Evolutionary conservation across 345 rosid genomes (phyloP), one percentile per base, ranked within the genome.

Genomic region (Lepidium didymum): DNA sequence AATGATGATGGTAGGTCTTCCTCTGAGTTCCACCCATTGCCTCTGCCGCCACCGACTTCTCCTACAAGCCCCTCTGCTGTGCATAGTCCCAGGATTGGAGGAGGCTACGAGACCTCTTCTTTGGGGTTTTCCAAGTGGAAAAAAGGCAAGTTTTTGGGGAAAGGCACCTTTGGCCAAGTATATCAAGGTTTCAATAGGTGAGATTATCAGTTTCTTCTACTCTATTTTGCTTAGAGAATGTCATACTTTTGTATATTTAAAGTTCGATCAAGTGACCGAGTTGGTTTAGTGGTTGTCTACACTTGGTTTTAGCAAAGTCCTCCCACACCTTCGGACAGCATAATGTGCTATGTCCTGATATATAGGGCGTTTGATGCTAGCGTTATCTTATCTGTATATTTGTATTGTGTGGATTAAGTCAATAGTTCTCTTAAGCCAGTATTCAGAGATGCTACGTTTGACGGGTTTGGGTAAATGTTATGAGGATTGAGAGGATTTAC

Each of bases 91-190:
- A 77, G 86, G 81, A 60, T 59, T 43, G 47, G 66, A 37, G 93
- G 80, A 62, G 73, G 55, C 54, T 13, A 50, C 8, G 75, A 68
- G 53, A 86, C 87, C 43, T 18, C 78, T 0, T 51, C 81, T 45
- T 43, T n/a, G 21, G 70, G 81, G 52, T 51, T 80, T 27, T 83
- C 94, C 0, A 87, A 72, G 73, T 90, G 96, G 94, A 89, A 89
- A 78, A 93, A 82, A 62, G 99, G 99, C 45, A 87, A 80, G 74
- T 89, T 90, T 57, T 70, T 94, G 16, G 99, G 99, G 65, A 87
- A 95, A 64, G 99, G 99, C 56, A 94, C 97, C 42, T 94, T 94
- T 65, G 99, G 99, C 12, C 91, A 94, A 44, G 99, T 94, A 64
- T 94, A 81, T 71, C 89, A 82, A 64, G 99, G 90, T 51, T 94